phyloP scores from a whole-genome alignment of 345 rosid genomes.

The Hibiscus mutabilis region DNA sequence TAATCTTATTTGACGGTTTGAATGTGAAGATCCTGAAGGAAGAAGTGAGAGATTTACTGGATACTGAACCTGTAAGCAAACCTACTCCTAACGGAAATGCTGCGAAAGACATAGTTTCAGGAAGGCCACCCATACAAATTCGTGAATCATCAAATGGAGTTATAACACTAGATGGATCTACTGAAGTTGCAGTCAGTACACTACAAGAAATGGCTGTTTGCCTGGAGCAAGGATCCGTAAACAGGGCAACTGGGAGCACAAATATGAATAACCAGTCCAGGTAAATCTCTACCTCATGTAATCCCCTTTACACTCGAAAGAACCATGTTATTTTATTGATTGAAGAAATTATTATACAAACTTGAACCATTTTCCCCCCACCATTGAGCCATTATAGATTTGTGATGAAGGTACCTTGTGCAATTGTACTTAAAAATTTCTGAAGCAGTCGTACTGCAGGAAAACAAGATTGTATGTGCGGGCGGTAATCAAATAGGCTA shows the following conservation, averaged over 20 bases:
- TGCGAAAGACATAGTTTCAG: constrained; percentile 40
- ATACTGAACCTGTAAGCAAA: constrained; percentile 41
- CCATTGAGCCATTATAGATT: not conserved
- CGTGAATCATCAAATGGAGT: constrained; percentile 78
- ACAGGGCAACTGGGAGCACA: constrained; percentile 81
- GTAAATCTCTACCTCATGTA: constrained; percentile 25
- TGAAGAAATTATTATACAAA: not conserved
- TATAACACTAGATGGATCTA: constrained; percentile 71
- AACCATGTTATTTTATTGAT: not conserved
- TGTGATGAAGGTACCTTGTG: not conserved
- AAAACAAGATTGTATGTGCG: not conserved
- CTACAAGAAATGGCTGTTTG: constrained; percentile 74
- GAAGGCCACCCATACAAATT: constrained; percentile 63
- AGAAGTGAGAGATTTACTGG: constrained; percentile 79
- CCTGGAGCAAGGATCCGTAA: constrained; percentile 71
- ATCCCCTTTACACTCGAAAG: not conserved
- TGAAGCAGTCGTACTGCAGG: not conserved
- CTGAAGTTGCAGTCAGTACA: constrained; percentile 51
- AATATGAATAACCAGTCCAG: constrained; percentile 84
- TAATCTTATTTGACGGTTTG: constrained; percentile 22
- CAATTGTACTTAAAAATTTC: not conserved
- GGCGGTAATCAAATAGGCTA: not conserved
- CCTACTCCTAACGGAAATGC: constrained; percentile 44
- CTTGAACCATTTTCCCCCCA: not conserved
- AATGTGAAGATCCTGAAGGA: constrained; percentile 65